Evolutionary conservation across 768 basidiomycete species (phyloP).

Genomic region (Leccinum pellstonianum): DNA sequence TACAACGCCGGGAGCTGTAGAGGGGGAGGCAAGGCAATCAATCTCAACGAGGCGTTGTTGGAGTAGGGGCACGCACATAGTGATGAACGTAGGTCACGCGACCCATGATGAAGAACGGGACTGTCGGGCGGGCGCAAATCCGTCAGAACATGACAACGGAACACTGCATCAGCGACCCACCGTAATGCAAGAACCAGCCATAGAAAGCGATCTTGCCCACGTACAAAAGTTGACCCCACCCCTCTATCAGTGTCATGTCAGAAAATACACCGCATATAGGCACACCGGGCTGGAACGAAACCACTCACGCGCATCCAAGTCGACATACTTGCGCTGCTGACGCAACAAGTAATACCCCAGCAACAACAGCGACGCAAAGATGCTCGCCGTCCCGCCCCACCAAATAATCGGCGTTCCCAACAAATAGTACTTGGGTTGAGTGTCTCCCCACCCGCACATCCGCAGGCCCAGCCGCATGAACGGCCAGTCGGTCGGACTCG

Average conservation of each 20-base stretch:
- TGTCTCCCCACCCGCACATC: conserved; percentile 96
- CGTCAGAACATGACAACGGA: background rate
- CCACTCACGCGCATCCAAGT: conserved; percentile 82
- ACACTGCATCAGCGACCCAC: conserved; percentile 43
- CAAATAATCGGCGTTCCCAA: conserved; percentile 91
- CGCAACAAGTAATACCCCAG: conserved; percentile 75
- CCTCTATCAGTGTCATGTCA: conserved; percentile 44
- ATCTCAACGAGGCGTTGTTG: background rate
- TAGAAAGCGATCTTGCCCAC: conserved; percentile 88
- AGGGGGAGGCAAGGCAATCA: background rate
- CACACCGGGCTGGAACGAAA: background rate
- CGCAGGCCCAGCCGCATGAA: conserved; percentile 84
- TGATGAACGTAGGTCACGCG: conserved; percentile 96
- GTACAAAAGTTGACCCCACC: conserved; percentile 95
- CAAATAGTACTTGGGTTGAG: conserved; percentile 88
- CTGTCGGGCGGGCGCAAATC: conserved; percentile 38
- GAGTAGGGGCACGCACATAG: conserved; percentile 59
- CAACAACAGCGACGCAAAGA: conserved; percentile 52
- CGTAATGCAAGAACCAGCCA: conserved; percentile 90
- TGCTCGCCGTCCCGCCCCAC: conserved; percentile 76
- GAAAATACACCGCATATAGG: background rate
- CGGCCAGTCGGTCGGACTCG: conserved; percentile 92
- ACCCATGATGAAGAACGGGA: conserved; percentile 97
- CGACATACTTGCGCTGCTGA: conserved; percentile 83
- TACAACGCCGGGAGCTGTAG: conserved; percentile 90